These are phyloP conservation scores for Phytophthora palmivora DNA, from an alignment of 352 stramenopile species.

Conservation along the genomic window DNA sequence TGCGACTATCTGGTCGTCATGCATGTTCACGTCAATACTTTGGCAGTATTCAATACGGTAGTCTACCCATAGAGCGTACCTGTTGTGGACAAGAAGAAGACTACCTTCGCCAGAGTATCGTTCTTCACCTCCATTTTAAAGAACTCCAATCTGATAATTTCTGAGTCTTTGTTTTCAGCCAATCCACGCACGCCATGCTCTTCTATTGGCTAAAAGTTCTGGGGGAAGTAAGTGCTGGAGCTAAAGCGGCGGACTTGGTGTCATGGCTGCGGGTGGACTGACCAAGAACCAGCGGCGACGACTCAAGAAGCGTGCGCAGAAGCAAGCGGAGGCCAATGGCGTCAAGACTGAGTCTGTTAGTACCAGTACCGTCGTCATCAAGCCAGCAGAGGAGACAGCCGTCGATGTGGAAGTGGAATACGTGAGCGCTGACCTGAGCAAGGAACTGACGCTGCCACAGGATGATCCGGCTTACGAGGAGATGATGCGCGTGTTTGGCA, in stretches of 20 bases:
- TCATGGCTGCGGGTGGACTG: constrained; percentile 43
- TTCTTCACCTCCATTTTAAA: constrained; percentile 26
- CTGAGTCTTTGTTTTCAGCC: background rate
- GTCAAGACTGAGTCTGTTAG: constrained; percentile 3
- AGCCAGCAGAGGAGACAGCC: constrained; percentile 2
- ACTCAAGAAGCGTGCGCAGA: constrained; percentile 86
- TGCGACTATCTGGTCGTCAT: constrained; percentile 54
- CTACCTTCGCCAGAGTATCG: constrained; percentile 47
- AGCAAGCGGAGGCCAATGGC: constrained; percentile 55
- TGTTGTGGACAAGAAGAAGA: constrained; percentile 61
- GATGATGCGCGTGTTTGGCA: constrained; percentile 90
- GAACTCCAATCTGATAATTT: constrained; percentile 3
- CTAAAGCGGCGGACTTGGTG: constrained; percentile 22
- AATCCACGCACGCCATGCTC: background rate
- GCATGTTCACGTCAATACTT: background rate
- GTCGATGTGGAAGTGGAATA: constrained; percentile 84
- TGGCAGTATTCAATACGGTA: background rate
- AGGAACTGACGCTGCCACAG: constrained; percentile 62
- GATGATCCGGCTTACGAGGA: constrained; percentile 82
- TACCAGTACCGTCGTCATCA: constrained; percentile 1
- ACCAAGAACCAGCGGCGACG: constrained; percentile 87
- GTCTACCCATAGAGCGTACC: constrained; percentile 23
- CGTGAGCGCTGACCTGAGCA: constrained; percentile 75
- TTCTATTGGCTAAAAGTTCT: constrained; percentile 5
- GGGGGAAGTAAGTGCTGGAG: constrained; percentile 12